Conservation (phyloP, 345 rosid species). For the Populus davidiana region DNA sequence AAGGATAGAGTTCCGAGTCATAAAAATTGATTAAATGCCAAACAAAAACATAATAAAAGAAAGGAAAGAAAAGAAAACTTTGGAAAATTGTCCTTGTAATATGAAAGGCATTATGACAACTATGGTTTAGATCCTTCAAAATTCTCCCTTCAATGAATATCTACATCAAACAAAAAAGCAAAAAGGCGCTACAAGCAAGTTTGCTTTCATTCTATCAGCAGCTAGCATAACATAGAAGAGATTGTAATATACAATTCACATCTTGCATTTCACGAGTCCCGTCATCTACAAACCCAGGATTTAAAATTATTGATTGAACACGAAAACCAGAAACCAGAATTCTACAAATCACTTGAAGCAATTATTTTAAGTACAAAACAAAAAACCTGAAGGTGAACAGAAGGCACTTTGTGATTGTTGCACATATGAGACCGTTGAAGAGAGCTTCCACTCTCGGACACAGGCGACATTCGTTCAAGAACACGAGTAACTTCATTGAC, state of each 20-base stretch:
- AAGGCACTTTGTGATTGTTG: conserved; percentile 23
- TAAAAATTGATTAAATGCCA: too few species aligned
- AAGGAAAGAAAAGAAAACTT: neutral
- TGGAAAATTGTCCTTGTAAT: neutral
- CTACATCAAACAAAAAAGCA: too few species aligned
- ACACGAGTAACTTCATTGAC: conserved; percentile 80
- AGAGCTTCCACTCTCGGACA: conserved; percentile 17
- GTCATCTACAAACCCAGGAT: neutral
- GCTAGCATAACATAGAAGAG: neutral
- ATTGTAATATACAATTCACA: too few species aligned
- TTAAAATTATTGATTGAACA: neutral
- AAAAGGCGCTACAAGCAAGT: too few species aligned
- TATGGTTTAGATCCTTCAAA: too few species aligned
- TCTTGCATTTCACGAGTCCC: neutral
- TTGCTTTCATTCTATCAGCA: too few species aligned
- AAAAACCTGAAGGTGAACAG: conserved; percentile 57
- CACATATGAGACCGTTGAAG: conserved; percentile 5
- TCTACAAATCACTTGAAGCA: neutral
- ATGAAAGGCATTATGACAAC: too few species aligned
- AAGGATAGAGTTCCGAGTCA: neutral
- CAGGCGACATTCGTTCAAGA: conserved; percentile 63
- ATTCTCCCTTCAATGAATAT: too few species aligned
- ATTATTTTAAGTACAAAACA: neutral
- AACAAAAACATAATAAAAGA: too few species aligned
- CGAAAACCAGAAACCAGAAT: neutral